These are phyloP conservation scores for Phytophthora ramorum DNA, from an alignment of 352 stramenopile genomes.

Conservation along the genomic window DNA sequence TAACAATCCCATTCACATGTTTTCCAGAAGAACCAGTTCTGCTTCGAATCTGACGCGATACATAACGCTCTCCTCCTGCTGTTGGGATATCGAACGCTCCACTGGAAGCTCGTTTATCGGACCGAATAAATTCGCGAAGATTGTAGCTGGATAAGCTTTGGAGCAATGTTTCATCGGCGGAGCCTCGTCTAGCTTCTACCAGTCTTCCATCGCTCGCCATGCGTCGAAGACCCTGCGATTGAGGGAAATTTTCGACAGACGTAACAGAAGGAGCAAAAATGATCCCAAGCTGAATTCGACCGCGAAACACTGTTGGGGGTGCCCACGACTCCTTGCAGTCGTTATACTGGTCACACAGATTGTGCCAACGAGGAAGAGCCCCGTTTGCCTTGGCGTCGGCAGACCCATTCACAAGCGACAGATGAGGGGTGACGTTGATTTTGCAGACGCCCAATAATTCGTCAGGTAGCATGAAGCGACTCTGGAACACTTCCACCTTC, in stretches of 20 bases:
- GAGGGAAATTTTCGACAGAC: conserved; percentile 56
- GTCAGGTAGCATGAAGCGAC: conserved; percentile 83
- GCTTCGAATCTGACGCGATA: conserved; percentile 41
- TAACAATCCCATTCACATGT: conserved; percentile 12
- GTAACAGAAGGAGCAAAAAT: conserved; percentile 79
- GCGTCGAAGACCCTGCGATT: conserved; percentile 51
- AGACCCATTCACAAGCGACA: conserved; percentile 80
- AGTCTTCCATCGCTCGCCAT: conserved; percentile 44
- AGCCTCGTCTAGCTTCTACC: conserved; percentile 34
- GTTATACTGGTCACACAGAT: conserved; percentile 89
- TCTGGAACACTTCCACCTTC: conserved; percentile 86
- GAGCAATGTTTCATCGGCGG: conserved; percentile 56
- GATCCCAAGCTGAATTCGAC: conserved; percentile 77
- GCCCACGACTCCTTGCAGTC: conserved; percentile 88
- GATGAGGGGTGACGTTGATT: conserved; percentile 87
- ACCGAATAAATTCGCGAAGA: conserved; percentile 62
- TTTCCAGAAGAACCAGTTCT: conserved; percentile 30
- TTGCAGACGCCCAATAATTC: conserved; percentile 84
- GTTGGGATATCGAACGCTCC: conserved; percentile 34
- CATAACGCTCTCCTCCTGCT: conserved; percentile 29
- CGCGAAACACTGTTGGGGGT: conserved; percentile 81
- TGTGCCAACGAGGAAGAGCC: conserved; percentile 81
- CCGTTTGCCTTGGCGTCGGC: conserved; percentile 85
- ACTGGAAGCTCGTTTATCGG: conserved; percentile 41
- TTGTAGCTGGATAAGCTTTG: conserved; percentile 65